phyloP scores from a whole-genome alignment of 176 grass and related monocot species.

The Carex myosuroides region DNA sequence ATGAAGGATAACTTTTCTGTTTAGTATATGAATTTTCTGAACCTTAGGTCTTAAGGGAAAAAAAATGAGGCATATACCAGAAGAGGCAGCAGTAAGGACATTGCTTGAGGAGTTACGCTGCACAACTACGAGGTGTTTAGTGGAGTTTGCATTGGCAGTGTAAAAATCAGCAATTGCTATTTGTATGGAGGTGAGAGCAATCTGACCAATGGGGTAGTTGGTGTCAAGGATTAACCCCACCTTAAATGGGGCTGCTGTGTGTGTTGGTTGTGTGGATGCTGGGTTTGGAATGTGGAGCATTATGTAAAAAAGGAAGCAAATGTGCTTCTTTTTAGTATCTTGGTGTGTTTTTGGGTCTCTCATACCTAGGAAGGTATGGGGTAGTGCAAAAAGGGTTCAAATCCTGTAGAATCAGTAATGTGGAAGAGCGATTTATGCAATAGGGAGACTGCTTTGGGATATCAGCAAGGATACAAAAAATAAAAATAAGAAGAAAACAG shows the following conservation, averaged over 20 bases:
- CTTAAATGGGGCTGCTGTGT: background rate
- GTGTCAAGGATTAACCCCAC: conserved; percentile 24
- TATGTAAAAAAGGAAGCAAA: background rate
- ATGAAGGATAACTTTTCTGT: background rate
- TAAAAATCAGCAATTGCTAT: conserved; percentile 30
- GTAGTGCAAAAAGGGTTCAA: background rate
- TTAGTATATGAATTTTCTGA: background rate
- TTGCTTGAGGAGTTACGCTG: conserved; percentile 1
- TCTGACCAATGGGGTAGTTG: background rate
- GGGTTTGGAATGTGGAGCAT: background rate
- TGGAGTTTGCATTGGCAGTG: background rate
- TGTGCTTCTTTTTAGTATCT: background rate
- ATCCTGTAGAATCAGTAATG: background rate
- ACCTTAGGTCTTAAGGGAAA: background rate
- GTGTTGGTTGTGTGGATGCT: background rate
- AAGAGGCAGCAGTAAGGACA: conserved; percentile 17
- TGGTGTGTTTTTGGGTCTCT: background rate
- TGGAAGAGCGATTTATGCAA: background rate
- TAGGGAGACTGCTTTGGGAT: background rate
- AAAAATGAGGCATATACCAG: background rate
- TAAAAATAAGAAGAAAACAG: too few relatives aligned
- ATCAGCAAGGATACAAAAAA: background rate
- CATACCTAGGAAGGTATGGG: background rate
- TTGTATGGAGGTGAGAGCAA: background rate
- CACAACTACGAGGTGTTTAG: conserved; percentile 4